phyloP scores from a whole-genome alignment of 2,329 filamentous ascomycete species.

The Diaporthe humulicola region DNA sequence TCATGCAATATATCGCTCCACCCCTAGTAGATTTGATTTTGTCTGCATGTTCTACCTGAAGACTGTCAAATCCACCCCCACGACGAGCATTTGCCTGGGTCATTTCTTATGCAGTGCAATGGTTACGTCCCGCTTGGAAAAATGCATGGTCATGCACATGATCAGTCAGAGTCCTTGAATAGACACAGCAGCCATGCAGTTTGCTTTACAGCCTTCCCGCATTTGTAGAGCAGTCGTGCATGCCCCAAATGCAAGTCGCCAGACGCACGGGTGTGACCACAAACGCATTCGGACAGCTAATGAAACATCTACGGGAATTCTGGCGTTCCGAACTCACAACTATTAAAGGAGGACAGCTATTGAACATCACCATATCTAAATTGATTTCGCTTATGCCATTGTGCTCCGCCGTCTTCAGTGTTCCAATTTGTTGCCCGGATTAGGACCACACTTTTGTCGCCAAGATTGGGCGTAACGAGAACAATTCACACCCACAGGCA shows the following conservation, averaged over 20 bases:
- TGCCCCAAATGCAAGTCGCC: not conserved
- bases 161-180: not conserved
- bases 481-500: no score
- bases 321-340: no score
- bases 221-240: no score
- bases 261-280: not conserved
- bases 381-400: not conserved
- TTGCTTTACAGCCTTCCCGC: not conserved
- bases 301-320: accelerated
- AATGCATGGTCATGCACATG: not conserved
- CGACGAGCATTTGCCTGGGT: not conserved
- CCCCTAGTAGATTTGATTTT: no score
- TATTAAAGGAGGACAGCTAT: no score
- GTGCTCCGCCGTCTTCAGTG: not conserved
- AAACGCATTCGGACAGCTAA: not conserved
- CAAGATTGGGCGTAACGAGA: no score
- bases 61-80: not conserved
- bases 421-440: not conserved
- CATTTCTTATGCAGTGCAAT: not conserved
- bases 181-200: not conserved
- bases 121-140: no score
- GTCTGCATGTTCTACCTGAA: not conserved
- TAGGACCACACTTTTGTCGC: no score
- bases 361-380: not conserved
- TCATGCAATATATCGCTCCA: not conserved